Evolutionary conservation across 495 filamentous ascomycete species (phyloP).

Genomic region (Annulohypoxylon moriforme): DNA sequence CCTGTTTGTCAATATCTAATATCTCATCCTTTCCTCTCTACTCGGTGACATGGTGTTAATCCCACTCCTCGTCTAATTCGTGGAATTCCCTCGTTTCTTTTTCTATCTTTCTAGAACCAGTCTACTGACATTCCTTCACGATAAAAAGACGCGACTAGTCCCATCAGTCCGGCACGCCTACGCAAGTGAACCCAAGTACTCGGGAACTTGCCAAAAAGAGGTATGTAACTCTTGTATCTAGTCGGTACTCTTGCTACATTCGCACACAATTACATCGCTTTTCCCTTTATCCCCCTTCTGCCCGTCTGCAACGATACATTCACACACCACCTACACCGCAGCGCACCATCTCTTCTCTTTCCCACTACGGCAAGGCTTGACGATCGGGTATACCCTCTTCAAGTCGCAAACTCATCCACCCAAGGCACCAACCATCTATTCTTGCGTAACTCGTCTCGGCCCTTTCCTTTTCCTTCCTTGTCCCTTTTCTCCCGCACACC

Average conservation of each 20-base stretch:
- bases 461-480: conserved; percentile 51
- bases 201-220: conserved; percentile 47
- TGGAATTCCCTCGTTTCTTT: conserved; percentile 10
- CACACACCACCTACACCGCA: conserved; percentile 45
- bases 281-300: conserved; percentile 46
- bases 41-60: conserved; percentile 12
- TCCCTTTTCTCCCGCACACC: conserved; percentile 50
- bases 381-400: conserved; percentile 47
- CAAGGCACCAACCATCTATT: conserved; percentile 48
- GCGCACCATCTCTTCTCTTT: conserved; percentile 45
- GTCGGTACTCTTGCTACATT: conserved; percentile 18
- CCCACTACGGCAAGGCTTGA: conserved; percentile 48
- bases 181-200: conserved; percentile 48
- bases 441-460: conserved; percentile 50
- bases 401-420: conserved; percentile 49
- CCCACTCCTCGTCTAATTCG: conserved; percentile 11
- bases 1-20: conserved; percentile 20
- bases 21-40: conserved; percentile 18
- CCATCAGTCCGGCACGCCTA: conserved; percentile 46
- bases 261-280: conserved; percentile 32
- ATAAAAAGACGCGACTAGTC: conserved; percentile 40
- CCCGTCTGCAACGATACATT: conserved; percentile 52
- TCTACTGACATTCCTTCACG: conserved; percentile 36
- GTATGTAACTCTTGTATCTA: conserved; percentile 41
- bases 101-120: conserved; percentile 17